phyloP scores from a whole-genome alignment of 306 rosid species.

The Prunus salicina region DNA sequence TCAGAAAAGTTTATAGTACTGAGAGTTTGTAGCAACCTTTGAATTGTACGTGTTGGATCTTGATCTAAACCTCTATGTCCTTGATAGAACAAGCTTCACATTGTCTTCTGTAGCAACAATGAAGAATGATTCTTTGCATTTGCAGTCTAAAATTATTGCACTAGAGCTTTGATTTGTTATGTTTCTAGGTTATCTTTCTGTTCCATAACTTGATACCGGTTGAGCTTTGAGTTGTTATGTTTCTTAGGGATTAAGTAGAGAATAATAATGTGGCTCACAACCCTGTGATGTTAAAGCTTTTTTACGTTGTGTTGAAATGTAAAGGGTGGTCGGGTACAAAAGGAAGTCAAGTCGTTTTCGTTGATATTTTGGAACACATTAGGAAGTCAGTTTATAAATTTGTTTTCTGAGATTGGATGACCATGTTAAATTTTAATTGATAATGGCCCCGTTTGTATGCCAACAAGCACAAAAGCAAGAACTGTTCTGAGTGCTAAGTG shows the following conservation, averaged over 20 bases:
- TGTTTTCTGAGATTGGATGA: neutral
- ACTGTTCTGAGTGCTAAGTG: slow-evolving; percentile 20
- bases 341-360: neutral
- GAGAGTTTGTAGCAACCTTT: slow-evolving; percentile 19
- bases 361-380: neutral
- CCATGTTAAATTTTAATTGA: neutral
- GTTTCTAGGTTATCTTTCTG: neutral
- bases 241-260: too few species aligned
- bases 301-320: neutral
- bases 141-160: neutral
- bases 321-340: neutral
- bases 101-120: slow-evolving; percentile 1
- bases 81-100: neutral
- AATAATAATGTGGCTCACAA: neutral
- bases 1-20: slow-evolving; percentile 27
- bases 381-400: slow-evolving; percentile 1
- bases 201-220: neutral
- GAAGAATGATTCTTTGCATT: neutral
- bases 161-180: neutral
- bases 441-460: neutral
- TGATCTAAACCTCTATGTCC: slow-evolving; percentile 3
- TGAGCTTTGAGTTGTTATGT: too few species aligned
- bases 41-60: slow-evolving; percentile 13
- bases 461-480: neutral
- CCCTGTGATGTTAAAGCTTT: neutral